Evolutionary conservation across 1,284 basidiomycete genomes (phyloP).

Genomic region (Sporisorium graminicola): DNA sequence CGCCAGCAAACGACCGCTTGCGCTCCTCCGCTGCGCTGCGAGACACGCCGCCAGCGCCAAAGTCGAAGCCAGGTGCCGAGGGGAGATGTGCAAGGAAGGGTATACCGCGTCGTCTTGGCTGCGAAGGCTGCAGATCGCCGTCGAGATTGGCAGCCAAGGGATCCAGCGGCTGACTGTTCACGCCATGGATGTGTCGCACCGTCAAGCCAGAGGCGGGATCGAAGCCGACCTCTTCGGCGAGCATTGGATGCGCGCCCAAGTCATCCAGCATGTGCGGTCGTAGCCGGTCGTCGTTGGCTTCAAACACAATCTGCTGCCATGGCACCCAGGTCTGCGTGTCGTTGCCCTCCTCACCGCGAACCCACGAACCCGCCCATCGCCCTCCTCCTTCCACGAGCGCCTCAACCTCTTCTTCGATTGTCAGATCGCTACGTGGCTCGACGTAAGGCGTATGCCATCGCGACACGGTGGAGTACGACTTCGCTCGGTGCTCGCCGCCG

Average conservation of each 20-base stretch:
- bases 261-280: conserved; percentile 9
- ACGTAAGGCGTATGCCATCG: conserved; percentile 85
- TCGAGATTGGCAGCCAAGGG: conserved; percentile 13
- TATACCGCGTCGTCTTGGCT: conserved; percentile 31
- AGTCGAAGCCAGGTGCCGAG: conserved; percentile 56
- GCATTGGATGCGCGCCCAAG: conserved; percentile 19
- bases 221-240: conserved; percentile 50
- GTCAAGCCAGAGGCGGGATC: conserved; percentile 51
- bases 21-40: conserved; percentile 38
- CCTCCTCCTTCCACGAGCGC: conserved; percentile 87
- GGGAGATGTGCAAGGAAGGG: conserved; percentile 71
- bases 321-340: conserved; percentile 56
- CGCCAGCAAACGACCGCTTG: conserved; percentile 37
- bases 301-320: conserved; percentile 67
- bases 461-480: conserved; percentile 86
- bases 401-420: conserved; percentile 82
- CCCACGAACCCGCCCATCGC: conserved; percentile 73
- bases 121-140: conserved; percentile 7
- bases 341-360: conserved; percentile 53
- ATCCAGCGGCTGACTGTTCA: conserved; percentile 1
- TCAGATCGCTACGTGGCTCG: conserved; percentile 79
- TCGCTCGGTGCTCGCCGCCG: conserved; percentile 72
- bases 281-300: conserved; percentile 64
- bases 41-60: conserved; percentile 47
- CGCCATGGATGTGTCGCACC: conserved; percentile 70